Evolutionary conservation across 805 yeast genomes (phyloP).

Genomic region (Kregervanrija fluxuum): DNA sequence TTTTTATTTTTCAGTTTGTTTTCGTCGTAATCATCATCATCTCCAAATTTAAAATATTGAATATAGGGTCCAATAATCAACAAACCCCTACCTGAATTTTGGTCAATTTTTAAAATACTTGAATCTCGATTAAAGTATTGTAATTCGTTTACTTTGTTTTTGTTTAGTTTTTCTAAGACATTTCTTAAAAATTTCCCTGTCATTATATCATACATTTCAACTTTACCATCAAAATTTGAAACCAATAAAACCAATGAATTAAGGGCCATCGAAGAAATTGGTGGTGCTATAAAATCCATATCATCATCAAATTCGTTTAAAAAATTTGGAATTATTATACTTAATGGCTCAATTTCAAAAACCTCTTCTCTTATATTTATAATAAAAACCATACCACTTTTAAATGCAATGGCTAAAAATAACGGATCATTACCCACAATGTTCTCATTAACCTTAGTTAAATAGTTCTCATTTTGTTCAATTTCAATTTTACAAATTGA

Average conservation of each 20-base stretch:
- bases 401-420: constrained; percentile 27
- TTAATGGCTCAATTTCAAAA: constrained; percentile 14
- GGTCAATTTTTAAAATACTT: constrained; percentile 25
- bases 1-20: constrained; percentile 8
- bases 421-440: constrained; percentile 26
- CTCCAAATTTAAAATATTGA: constrained; percentile 44
- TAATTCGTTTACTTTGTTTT: constrained; percentile 12
- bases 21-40: constrained; percentile 17
- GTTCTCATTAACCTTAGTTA: constrained; percentile 9
- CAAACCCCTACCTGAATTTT: constrained; percentile 28
- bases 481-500: constrained; percentile 17
- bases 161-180: constrained; percentile 14
- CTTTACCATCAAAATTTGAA: constrained; percentile 37
- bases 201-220: constrained; percentile 34
- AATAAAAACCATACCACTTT: constrained; percentile 34
- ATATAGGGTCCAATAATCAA: constrained; percentile 34
- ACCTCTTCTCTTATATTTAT: constrained; percentile 33
- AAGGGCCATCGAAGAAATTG: constrained; percentile 22
- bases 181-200: constrained; percentile 36
- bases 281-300: constrained; percentile 15
- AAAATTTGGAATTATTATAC: constrained; percentile 17
- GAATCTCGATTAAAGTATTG: constrained; percentile 22
- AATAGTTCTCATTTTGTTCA: constrained; percentile 16
- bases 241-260: constrained; percentile 27
- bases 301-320: constrained; percentile 15